Evolutionary conservation across 129 eudicot genomes (phyloP).

Genomic region (Flaveria linearis): DNA sequence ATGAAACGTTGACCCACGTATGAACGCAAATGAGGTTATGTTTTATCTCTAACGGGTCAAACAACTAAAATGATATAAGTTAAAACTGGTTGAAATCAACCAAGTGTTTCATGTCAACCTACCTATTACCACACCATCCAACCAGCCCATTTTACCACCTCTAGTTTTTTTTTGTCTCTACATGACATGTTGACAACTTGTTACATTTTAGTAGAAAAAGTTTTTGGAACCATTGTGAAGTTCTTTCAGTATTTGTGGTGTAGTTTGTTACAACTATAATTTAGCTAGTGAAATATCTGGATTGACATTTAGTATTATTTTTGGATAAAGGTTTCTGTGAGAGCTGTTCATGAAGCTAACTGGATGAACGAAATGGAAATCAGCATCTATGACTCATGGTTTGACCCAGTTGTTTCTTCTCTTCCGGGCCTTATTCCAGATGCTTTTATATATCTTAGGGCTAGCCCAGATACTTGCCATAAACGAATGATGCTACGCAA

Average conservation of each 20-base stretch:
- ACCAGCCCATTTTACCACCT: too few relatives aligned
- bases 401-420: constrained; percentile 85
- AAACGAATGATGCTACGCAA: constrained; percentile 82
- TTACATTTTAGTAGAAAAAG: too few relatives aligned
- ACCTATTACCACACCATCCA: neutral
- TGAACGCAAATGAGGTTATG: too few relatives aligned
- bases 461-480: constrained; percentile 93
- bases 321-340: constrained; percentile 69
- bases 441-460: constrained; percentile 87
- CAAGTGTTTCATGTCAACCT: neutral
- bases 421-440: constrained; percentile 91
- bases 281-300: neutral
- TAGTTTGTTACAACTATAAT: neutral
- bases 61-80: neutral
- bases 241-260: neutral
- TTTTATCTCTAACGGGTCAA: neutral
- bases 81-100: neutral
- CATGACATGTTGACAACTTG: too few relatives aligned
- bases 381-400: constrained; percentile 94
- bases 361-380: constrained; percentile 99
- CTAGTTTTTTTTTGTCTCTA: too few relatives aligned
- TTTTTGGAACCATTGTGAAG: too few relatives aligned
- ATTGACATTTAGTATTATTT: neutral
- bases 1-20: neutral
- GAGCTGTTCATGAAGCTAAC: constrained; percentile 97